Evolutionary conservation across 2,329 filamentous ascomycete genomes (phyloP).

Genomic region (Fusarium begoniae): DNA sequence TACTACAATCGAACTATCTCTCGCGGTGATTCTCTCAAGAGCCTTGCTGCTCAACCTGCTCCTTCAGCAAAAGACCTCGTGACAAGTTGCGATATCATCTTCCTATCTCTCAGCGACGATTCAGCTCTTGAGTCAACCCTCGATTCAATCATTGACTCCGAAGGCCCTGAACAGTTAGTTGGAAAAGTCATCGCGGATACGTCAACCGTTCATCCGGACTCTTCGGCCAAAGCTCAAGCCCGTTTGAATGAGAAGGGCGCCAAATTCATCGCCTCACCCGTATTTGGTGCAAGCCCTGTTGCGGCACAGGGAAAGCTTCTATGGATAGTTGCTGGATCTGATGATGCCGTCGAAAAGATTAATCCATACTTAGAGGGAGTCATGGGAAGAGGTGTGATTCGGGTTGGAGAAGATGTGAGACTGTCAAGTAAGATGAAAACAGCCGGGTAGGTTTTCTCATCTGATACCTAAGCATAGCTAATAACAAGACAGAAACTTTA

Average conservation of each 20-base stretch:
- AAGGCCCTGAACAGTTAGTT: conserved; percentile 14
- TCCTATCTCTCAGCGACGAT: conserved; percentile 56
- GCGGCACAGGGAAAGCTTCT: conserved; percentile 57
- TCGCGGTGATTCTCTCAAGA: conserved; percentile 48
- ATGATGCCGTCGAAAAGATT: conserved; percentile 47
- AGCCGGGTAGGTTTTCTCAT: conserved; percentile 47
- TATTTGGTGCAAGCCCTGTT: conserved; percentile 61
- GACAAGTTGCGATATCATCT: conserved; percentile 46
- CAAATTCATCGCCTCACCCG: conserved; percentile 55
- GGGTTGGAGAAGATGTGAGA: conserved; percentile 53
- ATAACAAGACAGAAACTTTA: conserved; percentile 52
- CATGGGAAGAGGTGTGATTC: conserved; percentile 54
- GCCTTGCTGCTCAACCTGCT: conserved; percentile 41
- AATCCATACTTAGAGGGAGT: conserved; percentile 53
- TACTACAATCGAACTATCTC: conserved; percentile 60
- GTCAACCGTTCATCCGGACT: conserved; percentile 59
- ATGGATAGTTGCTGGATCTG: conserved; percentile 56
- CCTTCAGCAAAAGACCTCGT: conserved; percentile 42
- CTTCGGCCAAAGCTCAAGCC: conserved; percentile 45
- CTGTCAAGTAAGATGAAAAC: conserved; percentile 60
- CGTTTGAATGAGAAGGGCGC: conserved; percentile 45
- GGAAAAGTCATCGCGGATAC: conserved; percentile 60
- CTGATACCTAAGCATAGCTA: neutral
- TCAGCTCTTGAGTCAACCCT: conserved; percentile 49
- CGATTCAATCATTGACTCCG: conserved; percentile 40